Conservation (phyloP, 208 protist species). For the Porcisia hertigi region DNA sequence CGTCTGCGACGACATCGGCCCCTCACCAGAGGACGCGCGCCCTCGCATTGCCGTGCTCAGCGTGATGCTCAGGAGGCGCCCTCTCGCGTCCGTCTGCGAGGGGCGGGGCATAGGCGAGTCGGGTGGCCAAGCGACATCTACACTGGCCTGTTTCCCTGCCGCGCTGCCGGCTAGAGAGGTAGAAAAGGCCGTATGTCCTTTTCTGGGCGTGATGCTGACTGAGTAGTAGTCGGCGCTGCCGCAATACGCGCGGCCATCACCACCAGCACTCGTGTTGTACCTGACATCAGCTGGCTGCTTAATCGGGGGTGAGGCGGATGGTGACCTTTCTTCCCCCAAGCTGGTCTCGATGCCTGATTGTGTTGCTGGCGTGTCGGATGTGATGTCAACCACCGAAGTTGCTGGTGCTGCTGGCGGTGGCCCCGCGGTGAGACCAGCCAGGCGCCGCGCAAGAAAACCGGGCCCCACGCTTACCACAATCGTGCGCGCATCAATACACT, state of each 20-base stretch:
- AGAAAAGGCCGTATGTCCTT: neutral
- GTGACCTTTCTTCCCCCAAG: conserved; percentile 7
- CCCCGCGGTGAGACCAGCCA: conserved; percentile 8
- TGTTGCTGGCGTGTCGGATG: conserved; percentile 8
- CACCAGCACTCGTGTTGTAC: neutral
- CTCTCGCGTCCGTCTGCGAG: conserved; percentile 17
- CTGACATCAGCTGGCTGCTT: conserved; percentile 6
- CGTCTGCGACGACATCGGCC: neutral
- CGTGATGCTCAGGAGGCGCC: conserved; percentile 31
- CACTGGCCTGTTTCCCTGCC: conserved; percentile 5
- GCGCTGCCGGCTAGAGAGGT: neutral
- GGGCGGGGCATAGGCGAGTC: conserved; percentile 13
- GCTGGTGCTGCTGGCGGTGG: conserved; percentile 5
- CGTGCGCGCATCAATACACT: conserved; percentile 55
- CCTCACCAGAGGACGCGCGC: neutral
- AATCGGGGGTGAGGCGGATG: conserved; percentile 23
- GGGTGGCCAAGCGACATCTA: conserved; percentile 13
- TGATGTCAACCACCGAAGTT: conserved; percentile 11
- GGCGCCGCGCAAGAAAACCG: conserved; percentile 51
- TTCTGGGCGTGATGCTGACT: neutral
- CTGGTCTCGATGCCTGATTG: neutral
- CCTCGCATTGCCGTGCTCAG: conserved; percentile 17
- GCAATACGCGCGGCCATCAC: neutral
- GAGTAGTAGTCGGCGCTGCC: neutral
- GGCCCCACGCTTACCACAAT: conserved; percentile 65